A percentile compares a stretch with the other conserved stretches of the same genome.
These are phyloP conservation scores for Rhynchospora breviuscula DNA, from an alignment of 176 grass and related monocot genomes.

Conservation along the genomic window DNA sequence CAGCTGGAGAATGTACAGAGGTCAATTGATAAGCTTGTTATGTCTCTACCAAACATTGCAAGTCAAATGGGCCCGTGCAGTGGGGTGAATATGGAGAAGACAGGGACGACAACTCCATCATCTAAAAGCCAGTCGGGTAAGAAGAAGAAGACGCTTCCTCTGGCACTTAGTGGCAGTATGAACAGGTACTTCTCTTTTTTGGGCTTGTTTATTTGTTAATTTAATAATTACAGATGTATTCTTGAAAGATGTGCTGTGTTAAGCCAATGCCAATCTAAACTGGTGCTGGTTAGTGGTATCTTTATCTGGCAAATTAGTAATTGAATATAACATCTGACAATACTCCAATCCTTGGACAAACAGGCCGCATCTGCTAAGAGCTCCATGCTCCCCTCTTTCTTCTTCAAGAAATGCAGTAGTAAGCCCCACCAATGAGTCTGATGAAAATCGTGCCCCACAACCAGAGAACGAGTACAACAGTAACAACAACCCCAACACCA, in stretches of 20 bases:
- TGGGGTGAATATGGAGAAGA: background rate
- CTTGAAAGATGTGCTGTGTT: background rate
- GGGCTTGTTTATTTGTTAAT: background rate
- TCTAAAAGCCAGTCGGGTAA: constrained; percentile 53
- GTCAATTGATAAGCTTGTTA: constrained; percentile 85
- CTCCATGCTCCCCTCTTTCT: constrained; percentile 67
- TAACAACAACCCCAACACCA: constrained; percentile 37
- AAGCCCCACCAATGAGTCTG: constrained; percentile 32
- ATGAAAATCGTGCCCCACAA: constrained; percentile 78
- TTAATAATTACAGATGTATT: background rate
- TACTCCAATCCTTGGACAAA: constrained; percentile 15
- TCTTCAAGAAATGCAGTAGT: constrained; percentile 34
- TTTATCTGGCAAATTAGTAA: background rate
- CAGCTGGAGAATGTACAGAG: constrained; percentile 88
- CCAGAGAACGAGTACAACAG: constrained; percentile 35
- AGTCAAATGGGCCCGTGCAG: constrained; percentile 30
- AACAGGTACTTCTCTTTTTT: constrained; percentile 12
- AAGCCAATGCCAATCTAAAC: background rate
- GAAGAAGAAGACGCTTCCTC: constrained; percentile 69
- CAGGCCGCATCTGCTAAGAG: constrained; percentile 50
- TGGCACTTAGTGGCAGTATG: constrained; percentile 50
- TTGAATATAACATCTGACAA: background rate
- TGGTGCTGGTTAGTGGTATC: background rate
- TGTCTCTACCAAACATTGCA: constrained; percentile 72
- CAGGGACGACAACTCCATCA: constrained; percentile 26